phyloP scores from a whole-genome alignment of 2,329 filamentous ascomycete genomes.

The Cordyceps javanica region DNA sequence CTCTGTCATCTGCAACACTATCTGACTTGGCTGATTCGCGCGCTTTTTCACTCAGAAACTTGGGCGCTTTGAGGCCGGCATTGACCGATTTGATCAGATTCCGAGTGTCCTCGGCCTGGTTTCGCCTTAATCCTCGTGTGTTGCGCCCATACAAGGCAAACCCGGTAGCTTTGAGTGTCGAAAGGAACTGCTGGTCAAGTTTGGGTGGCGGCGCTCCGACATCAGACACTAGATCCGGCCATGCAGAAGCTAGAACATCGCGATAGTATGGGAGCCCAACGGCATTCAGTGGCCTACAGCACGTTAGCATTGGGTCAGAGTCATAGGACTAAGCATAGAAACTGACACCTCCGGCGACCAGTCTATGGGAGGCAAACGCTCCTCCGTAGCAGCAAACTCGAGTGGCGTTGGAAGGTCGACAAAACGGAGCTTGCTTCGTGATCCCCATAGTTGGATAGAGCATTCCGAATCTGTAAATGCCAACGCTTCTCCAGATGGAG shows the following conservation, averaged over 20 bases:
- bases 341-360: slow-evolving; percentile 66
- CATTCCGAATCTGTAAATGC: slow-evolving; percentile 74
- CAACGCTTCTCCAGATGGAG: slow-evolving; percentile 80
- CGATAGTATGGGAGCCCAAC: slow-evolving; percentile 93
- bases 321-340: not conserved
- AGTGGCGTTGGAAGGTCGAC: slow-evolving; percentile 73
- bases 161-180: slow-evolving; percentile 63
- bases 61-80: slow-evolving; percentile 65
- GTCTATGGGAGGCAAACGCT: slow-evolving; percentile 53
- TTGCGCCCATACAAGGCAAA: slow-evolving; percentile 76
- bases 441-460: slow-evolving; percentile 81
- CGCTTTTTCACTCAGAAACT: slow-evolving; percentile 91
- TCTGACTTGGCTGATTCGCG: slow-evolving; percentile 54
- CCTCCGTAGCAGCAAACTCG: slow-evolving; percentile 66
- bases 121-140: slow-evolving; percentile 64
- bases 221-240: slow-evolving; percentile 82
- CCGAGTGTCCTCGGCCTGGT: slow-evolving; percentile 77
- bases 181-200: slow-evolving; percentile 64
- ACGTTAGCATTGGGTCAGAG: not conserved
- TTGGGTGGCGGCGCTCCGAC: slow-evolving; percentile 75
- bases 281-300: slow-evolving; percentile 64
- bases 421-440: slow-evolving; percentile 77
- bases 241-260: slow-evolving; percentile 78
- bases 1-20: slow-evolving; percentile 35
- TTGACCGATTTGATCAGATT: slow-evolving; percentile 53